phyloP scores from a whole-genome alignment of 2,329 filamentous ascomycete genomes.

The Cryoendolithus antarcticus region DNA sequence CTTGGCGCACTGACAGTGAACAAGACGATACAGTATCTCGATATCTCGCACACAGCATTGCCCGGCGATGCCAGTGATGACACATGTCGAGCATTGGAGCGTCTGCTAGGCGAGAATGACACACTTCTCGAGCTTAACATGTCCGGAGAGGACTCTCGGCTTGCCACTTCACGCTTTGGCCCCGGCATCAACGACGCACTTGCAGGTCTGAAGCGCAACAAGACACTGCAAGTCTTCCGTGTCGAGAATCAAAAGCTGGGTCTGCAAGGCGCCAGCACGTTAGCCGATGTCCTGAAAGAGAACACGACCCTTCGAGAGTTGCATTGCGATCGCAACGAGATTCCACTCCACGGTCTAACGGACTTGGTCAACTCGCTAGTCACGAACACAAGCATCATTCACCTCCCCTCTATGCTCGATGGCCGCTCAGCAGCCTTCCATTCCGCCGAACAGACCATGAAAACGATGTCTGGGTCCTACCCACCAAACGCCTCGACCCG shows the following conservation, averaged over 20 bases:
- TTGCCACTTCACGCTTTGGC: conserved; percentile 57
- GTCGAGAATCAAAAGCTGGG: conserved; percentile 60
- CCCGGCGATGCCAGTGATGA: conserved; percentile 57
- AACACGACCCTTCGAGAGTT: conserved; percentile 53
- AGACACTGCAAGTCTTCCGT: conserved; percentile 46
- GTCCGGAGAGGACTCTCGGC: conserved; percentile 56
- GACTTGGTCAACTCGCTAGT: conserved; percentile 57
- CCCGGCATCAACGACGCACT: conserved; percentile 56
- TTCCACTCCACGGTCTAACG: conserved; percentile 58
- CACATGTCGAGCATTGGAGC: conserved; percentile 50
- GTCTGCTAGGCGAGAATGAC: conserved; percentile 55
- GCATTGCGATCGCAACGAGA: conserved; percentile 60
- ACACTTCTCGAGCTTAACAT: conserved; percentile 56
- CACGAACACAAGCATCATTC: conserved; percentile 49
- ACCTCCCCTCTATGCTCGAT: conserved; percentile 50
- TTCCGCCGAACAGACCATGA: conserved; percentile 23
- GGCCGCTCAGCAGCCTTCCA: conserved; percentile 51
- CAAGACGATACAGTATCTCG: conserved; percentile 49
- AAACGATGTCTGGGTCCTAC: conserved; percentile 13
- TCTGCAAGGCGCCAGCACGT: conserved; percentile 54
- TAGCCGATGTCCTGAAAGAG: conserved; percentile 54
- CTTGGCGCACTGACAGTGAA: conserved; percentile 51
- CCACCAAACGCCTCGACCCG: neutral
- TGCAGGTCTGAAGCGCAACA: conserved; percentile 52
- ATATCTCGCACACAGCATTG: conserved; percentile 58